Conservation (phyloP, 306 rosid species). For the Vigna hirtella region DNA sequence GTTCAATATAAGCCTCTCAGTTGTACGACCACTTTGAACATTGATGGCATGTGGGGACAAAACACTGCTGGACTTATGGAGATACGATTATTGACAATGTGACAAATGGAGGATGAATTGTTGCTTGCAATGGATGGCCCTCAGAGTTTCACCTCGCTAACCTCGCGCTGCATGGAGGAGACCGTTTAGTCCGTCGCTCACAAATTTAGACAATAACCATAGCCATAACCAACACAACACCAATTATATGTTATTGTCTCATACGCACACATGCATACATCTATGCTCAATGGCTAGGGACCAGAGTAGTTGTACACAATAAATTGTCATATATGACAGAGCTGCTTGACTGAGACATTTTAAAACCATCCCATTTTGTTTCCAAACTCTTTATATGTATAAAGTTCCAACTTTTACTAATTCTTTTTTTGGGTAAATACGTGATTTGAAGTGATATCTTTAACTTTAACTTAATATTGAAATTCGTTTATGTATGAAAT, state of each 20-base stretch:
- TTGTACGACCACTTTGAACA: not conserved
- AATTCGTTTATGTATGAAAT: too few species aligned
- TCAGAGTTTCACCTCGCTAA: not conserved
- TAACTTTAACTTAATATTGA: too few species aligned
- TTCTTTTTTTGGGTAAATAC: too few species aligned
- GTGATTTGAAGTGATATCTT: too few species aligned
- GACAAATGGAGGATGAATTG: not conserved
- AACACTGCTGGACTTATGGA: not conserved
- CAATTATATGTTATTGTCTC: not conserved
- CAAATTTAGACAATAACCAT: not conserved
- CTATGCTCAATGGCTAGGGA: not conserved
- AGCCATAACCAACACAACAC: not conserved
- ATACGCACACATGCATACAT: not conserved
- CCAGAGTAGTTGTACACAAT: not conserved
- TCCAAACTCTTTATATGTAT: too few species aligned
- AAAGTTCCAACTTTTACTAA: too few species aligned
- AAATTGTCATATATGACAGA: not conserved
- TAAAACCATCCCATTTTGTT: too few species aligned
- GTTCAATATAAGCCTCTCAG: not conserved
- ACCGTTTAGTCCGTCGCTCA: not conserved
- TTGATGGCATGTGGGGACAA: slow-evolving; percentile 21
- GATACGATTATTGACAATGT: not conserved
- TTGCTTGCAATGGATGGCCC: not conserved
- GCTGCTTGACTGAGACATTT: not conserved
- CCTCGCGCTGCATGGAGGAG: not conserved